A percentile compares a stretch with the other conserved stretches of the same genome.
These are phyloP conservation scores for Cercospora brassicicola DNA, from an alignment of 2,329 filamentous ascomycete genomes.

Conservation along the genomic window DNA sequence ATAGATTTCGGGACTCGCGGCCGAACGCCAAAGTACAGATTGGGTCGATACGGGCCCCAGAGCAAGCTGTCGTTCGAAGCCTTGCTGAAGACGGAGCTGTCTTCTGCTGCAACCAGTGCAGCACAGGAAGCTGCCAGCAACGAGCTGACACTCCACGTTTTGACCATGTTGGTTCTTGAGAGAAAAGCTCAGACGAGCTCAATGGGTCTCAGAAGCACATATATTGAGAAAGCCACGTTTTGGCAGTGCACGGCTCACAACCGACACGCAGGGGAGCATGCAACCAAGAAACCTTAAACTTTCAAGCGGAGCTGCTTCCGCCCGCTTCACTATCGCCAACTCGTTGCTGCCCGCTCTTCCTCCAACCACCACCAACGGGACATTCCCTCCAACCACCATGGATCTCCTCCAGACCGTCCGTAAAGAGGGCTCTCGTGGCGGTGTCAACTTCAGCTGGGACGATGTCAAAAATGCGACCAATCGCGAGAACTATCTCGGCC, in stretches of 20 bases:
- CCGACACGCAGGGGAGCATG: constrained; percentile 1
- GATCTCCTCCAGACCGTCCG: constrained; percentile 90
- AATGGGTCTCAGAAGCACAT: constrained; percentile 1
- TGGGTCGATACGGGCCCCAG: constrained; percentile 94
- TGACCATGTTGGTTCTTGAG: constrained; percentile 24
- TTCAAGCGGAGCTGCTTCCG: constrained; percentile 1
- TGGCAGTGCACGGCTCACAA: background rate
- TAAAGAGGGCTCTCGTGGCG: constrained; percentile 85
- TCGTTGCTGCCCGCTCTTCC: background rate
- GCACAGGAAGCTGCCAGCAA: constrained; percentile 31
- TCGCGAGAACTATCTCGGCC: constrained; percentile 87
- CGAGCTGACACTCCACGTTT: constrained; percentile 25
- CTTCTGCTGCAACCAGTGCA: constrained; percentile 24
- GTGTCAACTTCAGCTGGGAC: constrained; percentile 94
- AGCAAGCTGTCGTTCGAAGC: constrained; percentile 78
- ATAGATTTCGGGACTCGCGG: constrained; percentile 80
- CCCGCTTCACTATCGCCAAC: background rate
- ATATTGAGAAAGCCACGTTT: constrained; percentile 15
- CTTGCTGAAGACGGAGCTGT: constrained; percentile 40
- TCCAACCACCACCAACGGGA: background rate
- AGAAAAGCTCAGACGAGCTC: background rate
- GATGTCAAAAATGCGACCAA: constrained; percentile 84
- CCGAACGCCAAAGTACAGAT: constrained; percentile 88
- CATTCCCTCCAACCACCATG: constrained; percentile 55
- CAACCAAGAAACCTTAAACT: constrained; percentile 8